phyloP scores from a whole-genome alignment of 805 yeast genomes.

The Schwanniomyces vanrijiae region DNA sequence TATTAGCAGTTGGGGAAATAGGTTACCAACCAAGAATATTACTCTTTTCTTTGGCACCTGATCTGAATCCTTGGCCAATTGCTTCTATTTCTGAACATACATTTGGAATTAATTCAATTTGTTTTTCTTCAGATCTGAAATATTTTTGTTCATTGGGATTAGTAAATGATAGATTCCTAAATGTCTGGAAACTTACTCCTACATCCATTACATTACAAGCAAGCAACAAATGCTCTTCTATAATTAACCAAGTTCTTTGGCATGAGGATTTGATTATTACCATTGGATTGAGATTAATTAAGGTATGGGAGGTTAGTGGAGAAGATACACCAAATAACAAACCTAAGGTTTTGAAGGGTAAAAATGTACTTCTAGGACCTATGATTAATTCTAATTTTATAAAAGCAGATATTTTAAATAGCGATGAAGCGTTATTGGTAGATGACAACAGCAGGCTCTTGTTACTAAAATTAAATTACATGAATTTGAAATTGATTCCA shows the following conservation, averaged over 20 bases:
- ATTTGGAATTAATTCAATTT: conserved; percentile 57
- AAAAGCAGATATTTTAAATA: conserved; percentile 31
- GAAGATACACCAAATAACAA: conserved; percentile 11
- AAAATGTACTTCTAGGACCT: conserved; percentile 56
- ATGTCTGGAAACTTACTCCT: conserved; percentile 52
- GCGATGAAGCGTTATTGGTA: conserved; percentile 35
- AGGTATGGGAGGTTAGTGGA: conserved; percentile 55
- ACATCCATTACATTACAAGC: conserved; percentile 34
- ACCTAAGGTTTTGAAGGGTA: conserved; percentile 47
- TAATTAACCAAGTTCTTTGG: conserved; percentile 60
- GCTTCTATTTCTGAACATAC: conserved; percentile 60
- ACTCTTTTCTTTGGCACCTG: conserved; percentile 55
- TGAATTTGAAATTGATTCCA: conserved; percentile 14
- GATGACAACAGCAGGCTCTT: conserved; percentile 34
- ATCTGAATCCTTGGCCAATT: conserved; percentile 48
- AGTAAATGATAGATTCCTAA: conserved; percentile 67
- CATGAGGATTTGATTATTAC: conserved; percentile 50
- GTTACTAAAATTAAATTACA: conserved; percentile 17
- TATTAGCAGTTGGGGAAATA: conserved; percentile 68
- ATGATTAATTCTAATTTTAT: conserved; percentile 52
- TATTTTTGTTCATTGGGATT: conserved; percentile 62
- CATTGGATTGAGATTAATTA: conserved; percentile 59
- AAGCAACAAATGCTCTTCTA: conserved; percentile 63
- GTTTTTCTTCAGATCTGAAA: conserved; percentile 59
- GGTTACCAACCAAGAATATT: conserved; percentile 70